Conservation (phyloP, 2,329 filamentous ascomycete genomes). For the Dothideomycetes sp. region DNA sequence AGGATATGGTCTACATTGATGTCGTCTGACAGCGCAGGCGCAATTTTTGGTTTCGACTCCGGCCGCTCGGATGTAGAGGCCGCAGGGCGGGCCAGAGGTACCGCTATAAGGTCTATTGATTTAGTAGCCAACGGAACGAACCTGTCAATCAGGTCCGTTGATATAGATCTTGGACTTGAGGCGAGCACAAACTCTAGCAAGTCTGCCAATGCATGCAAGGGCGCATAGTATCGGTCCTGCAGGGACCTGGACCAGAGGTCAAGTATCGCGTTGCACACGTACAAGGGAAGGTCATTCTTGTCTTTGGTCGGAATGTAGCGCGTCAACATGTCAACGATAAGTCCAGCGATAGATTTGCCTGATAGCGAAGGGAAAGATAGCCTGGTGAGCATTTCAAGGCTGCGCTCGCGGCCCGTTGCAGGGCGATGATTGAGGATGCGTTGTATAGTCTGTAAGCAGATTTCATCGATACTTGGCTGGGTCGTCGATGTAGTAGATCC, state of each 20-base stretch:
- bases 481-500: no score
- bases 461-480: no score
- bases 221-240: slow-evolving; percentile 47
- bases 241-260: slow-evolving; percentile 59
- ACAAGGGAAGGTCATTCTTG: slow-evolving; percentile 46
- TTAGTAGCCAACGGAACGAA: slow-evolving; percentile 36
- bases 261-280: slow-evolving; percentile 54
- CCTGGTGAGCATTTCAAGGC: slow-evolving; percentile 56
- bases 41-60: slow-evolving; percentile 12
- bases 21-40: slow-evolving; percentile 42
- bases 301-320: slow-evolving; percentile 37
- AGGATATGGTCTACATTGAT: slow-evolving; percentile 55
- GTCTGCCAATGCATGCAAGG: slow-evolving; percentile 55
- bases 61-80: slow-evolving; percentile 18
- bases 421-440: slow-evolving; percentile 53
- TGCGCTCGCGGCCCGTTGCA: slow-evolving; percentile 44
- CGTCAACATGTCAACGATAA: slow-evolving; percentile 58
- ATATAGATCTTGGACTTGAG: slow-evolving; percentile 48
- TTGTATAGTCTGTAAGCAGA: slow-evolving; percentile 38
- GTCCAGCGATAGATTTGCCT: slow-evolving; percentile 50
- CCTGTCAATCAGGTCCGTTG: slow-evolving; percentile 46
- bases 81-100: slow-evolving; percentile 31
- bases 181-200: slow-evolving; percentile 54
- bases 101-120: slow-evolving; percentile 44
- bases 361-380: slow-evolving; percentile 56